These are phyloP conservation scores for Corymbia maculata DNA, from an alignment of 345 rosid genomes.

Conservation along the genomic window DNA sequence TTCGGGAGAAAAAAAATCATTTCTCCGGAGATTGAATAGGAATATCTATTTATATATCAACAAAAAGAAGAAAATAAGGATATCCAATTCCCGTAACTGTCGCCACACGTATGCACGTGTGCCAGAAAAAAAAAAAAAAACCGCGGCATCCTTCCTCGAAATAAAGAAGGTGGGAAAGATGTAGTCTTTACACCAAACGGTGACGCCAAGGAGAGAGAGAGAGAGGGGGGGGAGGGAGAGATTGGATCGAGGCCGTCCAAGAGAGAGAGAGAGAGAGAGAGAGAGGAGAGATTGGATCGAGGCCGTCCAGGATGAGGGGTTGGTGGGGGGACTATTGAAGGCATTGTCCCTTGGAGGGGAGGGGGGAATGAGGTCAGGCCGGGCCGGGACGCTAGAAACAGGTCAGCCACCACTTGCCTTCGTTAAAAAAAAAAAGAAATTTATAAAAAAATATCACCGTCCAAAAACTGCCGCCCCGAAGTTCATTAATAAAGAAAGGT, in stretches of 20 bases:
- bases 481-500: no score
- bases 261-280: no score
- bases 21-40: not conserved
- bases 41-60: not conserved
- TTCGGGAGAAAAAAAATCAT: not conserved
- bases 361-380: not conserved
- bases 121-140: not conserved
- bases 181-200: not conserved
- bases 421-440: not conserved
- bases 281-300: not conserved
- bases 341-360: not conserved
- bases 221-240: not conserved
- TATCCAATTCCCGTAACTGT: not conserved
- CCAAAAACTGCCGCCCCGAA: not conserved
- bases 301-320: not conserved
- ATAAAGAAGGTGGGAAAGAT: not conserved
- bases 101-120: not conserved
- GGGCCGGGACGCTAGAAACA: not conserved
- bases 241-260: not conserved
- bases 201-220: not conserved
- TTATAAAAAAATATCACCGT: not conserved
- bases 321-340: not conserved
- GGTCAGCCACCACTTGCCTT: not conserved
- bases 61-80: not conserved
- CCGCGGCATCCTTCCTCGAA: not conserved